Percentiles rank a stretch among this genome's conserved stretches.
Evolutionary conservation across 139 green algal genomes (phyloP).

Genomic region (Microglena sp.): DNA sequence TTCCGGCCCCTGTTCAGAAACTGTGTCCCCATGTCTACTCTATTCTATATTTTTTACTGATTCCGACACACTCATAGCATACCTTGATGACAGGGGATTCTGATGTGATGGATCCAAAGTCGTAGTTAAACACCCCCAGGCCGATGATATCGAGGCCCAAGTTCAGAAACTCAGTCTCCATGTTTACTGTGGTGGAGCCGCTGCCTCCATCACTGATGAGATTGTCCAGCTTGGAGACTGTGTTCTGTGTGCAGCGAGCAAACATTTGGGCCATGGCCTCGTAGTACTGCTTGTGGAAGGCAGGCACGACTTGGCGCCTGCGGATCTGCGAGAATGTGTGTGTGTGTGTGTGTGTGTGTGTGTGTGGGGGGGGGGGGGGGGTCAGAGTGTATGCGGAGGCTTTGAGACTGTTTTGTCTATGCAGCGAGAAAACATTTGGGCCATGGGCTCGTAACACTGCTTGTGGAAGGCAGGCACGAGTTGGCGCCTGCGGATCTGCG

Average conservation of each 20-base stretch:
- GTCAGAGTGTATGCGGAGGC: too few species aligned
- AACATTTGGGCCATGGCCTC: conserved; percentile 84
- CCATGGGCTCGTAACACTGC: conserved; percentile 84
- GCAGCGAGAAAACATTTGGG: conserved; percentile 76
- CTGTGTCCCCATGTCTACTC: conserved; percentile 91
- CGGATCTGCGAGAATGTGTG: conserved; percentile 33
- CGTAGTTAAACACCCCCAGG: conserved; percentile 97
- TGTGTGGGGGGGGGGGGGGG: too few species aligned
- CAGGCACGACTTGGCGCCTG: conserved; percentile 82
- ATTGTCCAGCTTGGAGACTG: background rate
- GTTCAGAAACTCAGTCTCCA: conserved; percentile 92
- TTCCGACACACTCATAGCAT: too few species aligned
- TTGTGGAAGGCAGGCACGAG: conserved; percentile 95
- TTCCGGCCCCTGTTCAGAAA: conserved; percentile 91
- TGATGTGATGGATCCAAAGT: conserved; percentile 86
- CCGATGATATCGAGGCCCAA: conserved; percentile 98
- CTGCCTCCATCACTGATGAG: conserved; percentile 5
- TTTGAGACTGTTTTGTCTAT: too few species aligned
- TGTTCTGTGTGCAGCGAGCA: conserved; percentile 42
- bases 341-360: too few species aligned
- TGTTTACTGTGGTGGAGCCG: conserved; percentile 59
- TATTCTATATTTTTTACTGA: too few species aligned
- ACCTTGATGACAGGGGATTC: conserved; percentile 95
- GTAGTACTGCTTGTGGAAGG: conserved; percentile 93
- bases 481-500: conserved; percentile 56